Percentiles rank a stretch among this genome's conserved stretches.
phyloP scores from a whole-genome alignment of 2,329 filamentous ascomycete species.

The Pestalotiopsis sp. region DNA sequence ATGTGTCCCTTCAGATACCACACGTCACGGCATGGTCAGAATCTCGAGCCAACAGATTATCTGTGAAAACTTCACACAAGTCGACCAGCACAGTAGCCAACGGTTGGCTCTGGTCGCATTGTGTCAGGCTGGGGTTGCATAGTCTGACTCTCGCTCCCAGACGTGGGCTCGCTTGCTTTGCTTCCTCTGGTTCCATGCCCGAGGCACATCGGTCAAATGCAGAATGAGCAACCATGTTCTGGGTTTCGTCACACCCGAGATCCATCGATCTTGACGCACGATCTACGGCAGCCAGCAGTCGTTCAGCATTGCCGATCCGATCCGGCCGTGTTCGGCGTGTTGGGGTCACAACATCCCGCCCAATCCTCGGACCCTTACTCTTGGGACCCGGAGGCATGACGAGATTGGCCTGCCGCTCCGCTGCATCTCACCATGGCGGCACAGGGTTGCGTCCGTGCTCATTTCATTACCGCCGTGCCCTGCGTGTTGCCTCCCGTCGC shows the following conservation, averaged over 20 bases:
- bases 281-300: background rate
- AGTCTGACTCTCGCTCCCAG: background rate
- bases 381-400: background rate
- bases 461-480: background rate
- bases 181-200: background rate
- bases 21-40: background rate
- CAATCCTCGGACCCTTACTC: background rate
- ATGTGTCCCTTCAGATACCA: background rate
- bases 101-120: background rate
- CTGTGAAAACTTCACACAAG: background rate
- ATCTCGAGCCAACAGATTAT: background rate
- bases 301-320: conserved; percentile 8
- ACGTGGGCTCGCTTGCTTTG: background rate
- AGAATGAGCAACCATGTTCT: background rate
- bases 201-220: conserved; percentile 6
- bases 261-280: background rate
- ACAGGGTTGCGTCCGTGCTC: background rate
- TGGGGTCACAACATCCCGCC: background rate
- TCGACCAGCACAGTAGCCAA: background rate
- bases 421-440: background rate
- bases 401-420: background rate
- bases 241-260: background rate
- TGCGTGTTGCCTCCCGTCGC: background rate
- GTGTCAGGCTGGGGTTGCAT: background rate
- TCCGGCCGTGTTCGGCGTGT: conserved; percentile 12